Percentiles rank a stretch among this genome's conserved stretches.
These are phyloP conservation scores for Podospora pseudoanserina DNA, from an alignment of 495 filamentous ascomycete genomes.

Conservation along the genomic window DNA sequence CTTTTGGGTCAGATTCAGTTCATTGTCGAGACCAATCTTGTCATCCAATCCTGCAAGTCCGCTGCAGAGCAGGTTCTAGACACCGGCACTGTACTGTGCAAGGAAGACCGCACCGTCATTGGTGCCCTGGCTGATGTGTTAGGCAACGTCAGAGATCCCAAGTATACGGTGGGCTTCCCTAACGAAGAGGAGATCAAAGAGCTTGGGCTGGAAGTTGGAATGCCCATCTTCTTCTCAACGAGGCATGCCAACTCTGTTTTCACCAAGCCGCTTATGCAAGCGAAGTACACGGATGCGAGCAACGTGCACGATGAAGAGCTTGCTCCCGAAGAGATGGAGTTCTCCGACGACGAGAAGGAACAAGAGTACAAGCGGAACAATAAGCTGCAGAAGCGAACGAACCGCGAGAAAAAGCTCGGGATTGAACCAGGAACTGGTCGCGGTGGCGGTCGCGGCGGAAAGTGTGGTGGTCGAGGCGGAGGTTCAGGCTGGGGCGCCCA, in stretches of 20 bases:
- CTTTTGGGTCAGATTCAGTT: conserved; percentile 68
- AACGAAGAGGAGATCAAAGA: conserved; percentile 62
- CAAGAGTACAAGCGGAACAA: conserved; percentile 65
- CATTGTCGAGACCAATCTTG: conserved; percentile 54
- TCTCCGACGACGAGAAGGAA: conserved; percentile 94
- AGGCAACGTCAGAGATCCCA: conserved; percentile 74
- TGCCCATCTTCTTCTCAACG: conserved; percentile 71
- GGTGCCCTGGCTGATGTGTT: conserved; percentile 78
- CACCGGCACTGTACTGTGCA: conserved; percentile 74
- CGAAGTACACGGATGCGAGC: conserved; percentile 87
- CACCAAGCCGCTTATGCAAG: conserved; percentile 68
- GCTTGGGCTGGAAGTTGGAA: conserved; percentile 59
- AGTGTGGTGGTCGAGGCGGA: conserved; percentile 7
- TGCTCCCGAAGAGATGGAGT: conserved; percentile 80
- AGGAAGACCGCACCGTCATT: conserved; percentile 68
- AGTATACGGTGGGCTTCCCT: conserved; percentile 72
- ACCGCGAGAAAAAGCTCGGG: not conserved
- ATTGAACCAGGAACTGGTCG: conserved; percentile 16
- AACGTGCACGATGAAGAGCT: conserved; percentile 93
- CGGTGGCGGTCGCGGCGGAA: conserved; percentile 31
- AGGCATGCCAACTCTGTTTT: conserved; percentile 75
- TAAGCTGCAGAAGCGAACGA: conserved; percentile 57
- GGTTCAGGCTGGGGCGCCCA: conserved; percentile 24
- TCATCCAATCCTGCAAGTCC: conserved; percentile 74
- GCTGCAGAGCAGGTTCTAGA: conserved; percentile 83